A percentile compares a stretch with the other conserved stretches of the same genome.
These are phyloP conservation scores for Didymella lethalis DNA, from an alignment of 2,329 filamentous ascomycete genomes.

Conservation along the genomic window DNA sequence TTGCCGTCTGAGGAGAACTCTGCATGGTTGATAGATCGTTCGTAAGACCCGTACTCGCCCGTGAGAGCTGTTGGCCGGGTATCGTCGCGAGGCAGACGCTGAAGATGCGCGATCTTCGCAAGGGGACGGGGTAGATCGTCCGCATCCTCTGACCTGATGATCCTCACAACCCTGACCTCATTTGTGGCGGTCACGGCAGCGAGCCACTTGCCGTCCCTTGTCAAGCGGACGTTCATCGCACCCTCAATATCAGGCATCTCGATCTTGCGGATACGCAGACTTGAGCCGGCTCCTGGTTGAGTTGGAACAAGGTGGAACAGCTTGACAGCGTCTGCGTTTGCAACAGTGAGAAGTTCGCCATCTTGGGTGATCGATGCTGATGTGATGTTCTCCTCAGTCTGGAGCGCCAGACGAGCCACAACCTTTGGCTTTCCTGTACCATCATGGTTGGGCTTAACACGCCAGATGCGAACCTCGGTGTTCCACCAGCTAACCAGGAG, in stretches of 20 bases:
- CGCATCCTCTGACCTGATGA: constrained; percentile 53
- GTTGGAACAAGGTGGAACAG: constrained; percentile 72
- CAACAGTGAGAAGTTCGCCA: constrained; percentile 77
- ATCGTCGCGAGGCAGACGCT: constrained; percentile 46
- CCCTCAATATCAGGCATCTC: constrained; percentile 70
- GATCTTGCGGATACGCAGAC: constrained; percentile 75
- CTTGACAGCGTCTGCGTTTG: constrained; percentile 78
- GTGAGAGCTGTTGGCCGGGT: constrained; percentile 55
- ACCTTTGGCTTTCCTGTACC: constrained; percentile 55
- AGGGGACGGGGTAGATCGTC: constrained; percentile 51
- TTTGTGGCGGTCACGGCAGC: constrained; percentile 60
- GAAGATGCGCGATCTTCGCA: constrained; percentile 49
- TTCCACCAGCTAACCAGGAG: constrained; percentile 94
- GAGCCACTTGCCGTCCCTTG: constrained; percentile 75
- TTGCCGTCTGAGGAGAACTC: constrained; percentile 83
- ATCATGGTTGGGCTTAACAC: constrained; percentile 60
- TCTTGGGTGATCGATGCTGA: constrained; percentile 75
- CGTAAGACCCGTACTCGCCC: constrained; percentile 76
- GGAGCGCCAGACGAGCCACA: constrained; percentile 51
- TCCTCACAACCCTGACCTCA: constrained; percentile 57
- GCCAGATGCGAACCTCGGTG: constrained; percentile 85
- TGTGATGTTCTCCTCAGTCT: constrained; percentile 80
- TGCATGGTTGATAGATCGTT: constrained; percentile 75
- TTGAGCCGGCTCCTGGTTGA: constrained; percentile 62
- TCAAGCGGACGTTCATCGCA: constrained; percentile 73